phyloP scores from a whole-genome alignment of 192 early-diverging fungal species.

The Backusella luteola region DNA sequence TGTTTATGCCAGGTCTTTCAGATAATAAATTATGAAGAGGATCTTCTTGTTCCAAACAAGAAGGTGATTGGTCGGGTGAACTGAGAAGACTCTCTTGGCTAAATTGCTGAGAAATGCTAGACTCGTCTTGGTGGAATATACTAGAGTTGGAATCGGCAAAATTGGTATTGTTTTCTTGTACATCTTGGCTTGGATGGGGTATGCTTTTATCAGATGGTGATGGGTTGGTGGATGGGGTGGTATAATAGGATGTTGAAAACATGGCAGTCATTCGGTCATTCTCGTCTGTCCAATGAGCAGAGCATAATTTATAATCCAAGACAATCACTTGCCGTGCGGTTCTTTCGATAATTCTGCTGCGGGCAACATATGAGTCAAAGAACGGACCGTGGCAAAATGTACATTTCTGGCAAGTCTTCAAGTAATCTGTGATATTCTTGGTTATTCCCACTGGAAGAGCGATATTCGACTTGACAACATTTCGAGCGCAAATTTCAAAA shows the following conservation, averaged over 20 bases:
- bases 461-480: conserved; percentile 65
- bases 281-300: conserved; percentile 76
- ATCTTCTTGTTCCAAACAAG: neutral
- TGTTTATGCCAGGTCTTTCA: neutral
- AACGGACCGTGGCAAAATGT: conserved; percentile 80
- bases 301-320: conserved; percentile 71
- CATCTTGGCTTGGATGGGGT: neutral
- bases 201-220: neutral
- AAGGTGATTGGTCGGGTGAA: neutral
- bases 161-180: neutral
- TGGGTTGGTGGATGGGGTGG: neutral
- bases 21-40: neutral
- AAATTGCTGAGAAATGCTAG: neutral
- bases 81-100: neutral
- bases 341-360: conserved; percentile 65
- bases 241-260: conserved; percentile 39
- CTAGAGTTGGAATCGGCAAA: neutral
- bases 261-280: conserved; percentile 60
- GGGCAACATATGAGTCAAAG: conserved; percentile 59
- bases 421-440: conserved; percentile 61
- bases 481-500: conserved; percentile 74
- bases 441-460: conserved; percentile 49
- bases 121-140: neutral
- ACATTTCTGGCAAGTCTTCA: conserved; percentile 59
- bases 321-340: conserved; percentile 47